A percentile compares a stretch with the other conserved stretches of the same genome.
Conservation (phyloP, 2,329 filamentous ascomycete species). For the Pyricularia grisea region DNA sequence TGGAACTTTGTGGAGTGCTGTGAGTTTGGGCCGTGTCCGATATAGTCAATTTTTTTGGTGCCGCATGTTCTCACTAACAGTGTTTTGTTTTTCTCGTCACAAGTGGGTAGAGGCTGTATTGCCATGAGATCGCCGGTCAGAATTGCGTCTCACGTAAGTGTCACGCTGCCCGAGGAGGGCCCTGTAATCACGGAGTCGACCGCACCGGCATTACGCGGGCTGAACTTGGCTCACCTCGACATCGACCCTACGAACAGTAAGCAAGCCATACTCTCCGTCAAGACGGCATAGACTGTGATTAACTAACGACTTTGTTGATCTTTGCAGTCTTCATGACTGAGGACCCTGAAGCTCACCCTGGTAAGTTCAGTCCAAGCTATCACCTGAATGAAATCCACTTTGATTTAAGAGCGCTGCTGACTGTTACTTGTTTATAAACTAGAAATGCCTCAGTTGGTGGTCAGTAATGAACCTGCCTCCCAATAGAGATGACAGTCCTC, state of each 20-base stretch:
- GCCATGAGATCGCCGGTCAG: neutral
- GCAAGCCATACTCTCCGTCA: neutral
- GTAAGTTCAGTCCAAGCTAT: neutral
- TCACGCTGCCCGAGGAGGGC: neutral
- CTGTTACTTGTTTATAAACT: neutral
- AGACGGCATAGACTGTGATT: neutral
- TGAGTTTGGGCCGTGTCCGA: neutral
- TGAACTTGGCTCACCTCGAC: neutral
- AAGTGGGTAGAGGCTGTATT: neutral
- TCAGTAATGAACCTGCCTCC: neutral
- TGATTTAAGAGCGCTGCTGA: neutral
- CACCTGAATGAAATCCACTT: neutral
- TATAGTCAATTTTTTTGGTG: too few relatives aligned
- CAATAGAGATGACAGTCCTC: neutral
- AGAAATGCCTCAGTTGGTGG: neutral
- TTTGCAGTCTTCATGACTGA: constrained; percentile 1
- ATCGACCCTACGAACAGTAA: constrained; percentile 1
- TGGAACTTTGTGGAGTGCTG: constrained; percentile 4
- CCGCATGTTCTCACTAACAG: neutral
- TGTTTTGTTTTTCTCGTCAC: neutral
- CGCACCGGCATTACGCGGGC: neutral
- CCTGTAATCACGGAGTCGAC: neutral
- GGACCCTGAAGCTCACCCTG: neutral
- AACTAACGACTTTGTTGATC: neutral
- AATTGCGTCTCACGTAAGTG: neutral